phyloP scores from a whole-genome alignment of 108 stramenopile species.

The Skeletonema menzelii region DNA sequence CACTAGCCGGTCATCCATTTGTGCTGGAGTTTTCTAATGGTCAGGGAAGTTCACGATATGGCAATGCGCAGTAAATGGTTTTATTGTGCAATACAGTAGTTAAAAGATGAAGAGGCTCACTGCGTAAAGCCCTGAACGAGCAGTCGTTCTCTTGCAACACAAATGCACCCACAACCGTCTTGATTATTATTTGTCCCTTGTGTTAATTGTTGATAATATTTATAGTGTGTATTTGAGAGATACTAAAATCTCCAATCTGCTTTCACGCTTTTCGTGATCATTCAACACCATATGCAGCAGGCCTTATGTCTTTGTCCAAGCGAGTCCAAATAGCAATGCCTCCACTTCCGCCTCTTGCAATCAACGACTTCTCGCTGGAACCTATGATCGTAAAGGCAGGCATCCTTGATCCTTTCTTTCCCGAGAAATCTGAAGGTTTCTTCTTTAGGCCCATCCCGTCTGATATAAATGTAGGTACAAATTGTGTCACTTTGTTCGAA shows the following conservation, averaged over 20 bases:
- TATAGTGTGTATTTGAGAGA: not conserved
- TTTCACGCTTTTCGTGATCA: not conserved
- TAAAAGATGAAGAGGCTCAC: no score
- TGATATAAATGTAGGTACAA: slow-evolving; percentile 48
- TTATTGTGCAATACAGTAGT: not conserved
- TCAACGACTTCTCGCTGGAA: slow-evolving; percentile 61
- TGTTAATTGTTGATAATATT: not conserved
- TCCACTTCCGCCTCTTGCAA: slow-evolving; percentile 64
- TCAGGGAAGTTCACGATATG: slow-evolving; percentile 23
- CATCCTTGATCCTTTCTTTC: slow-evolving; percentile 37
- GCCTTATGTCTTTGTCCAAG: slow-evolving; percentile 62
- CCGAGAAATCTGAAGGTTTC: slow-evolving; percentile 26
- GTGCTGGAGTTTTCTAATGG: slow-evolving; percentile 14
- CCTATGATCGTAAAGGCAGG: slow-evolving; percentile 68
- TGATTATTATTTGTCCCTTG: not conserved
- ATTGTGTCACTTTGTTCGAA: slow-evolving; percentile 44
- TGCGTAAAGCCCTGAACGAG: not conserved
- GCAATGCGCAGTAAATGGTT: slow-evolving; percentile 4
- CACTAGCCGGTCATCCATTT: slow-evolving; percentile 26
- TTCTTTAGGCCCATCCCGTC: slow-evolving; percentile 58
- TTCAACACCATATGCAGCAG: slow-evolving; percentile 49
- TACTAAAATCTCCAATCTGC: not conserved
- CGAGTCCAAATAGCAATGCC: slow-evolving; percentile 73
- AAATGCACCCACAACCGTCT: not conserved
- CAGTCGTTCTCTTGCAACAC: not conserved